A percentile compares a stretch with the other conserved stretches of the same genome.
phyloP scores from a whole-genome alignment of 805 yeast genomes.

The Teunomyces funiuensis region DNA sequence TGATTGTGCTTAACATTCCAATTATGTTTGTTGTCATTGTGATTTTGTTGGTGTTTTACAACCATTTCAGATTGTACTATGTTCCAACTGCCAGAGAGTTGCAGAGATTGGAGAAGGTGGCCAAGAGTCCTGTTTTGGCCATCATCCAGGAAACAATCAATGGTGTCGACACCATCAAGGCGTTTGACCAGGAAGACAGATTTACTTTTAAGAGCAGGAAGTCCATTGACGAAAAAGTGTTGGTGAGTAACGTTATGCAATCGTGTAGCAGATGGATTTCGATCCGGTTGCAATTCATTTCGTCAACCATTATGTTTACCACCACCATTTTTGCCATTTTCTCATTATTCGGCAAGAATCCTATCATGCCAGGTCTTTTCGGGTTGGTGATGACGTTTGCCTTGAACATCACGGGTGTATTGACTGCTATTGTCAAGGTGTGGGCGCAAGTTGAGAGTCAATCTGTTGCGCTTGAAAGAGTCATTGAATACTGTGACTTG shows the following conservation, averaged over 20 bases:
- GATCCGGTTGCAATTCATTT: conserved; percentile 59
- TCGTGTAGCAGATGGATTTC: conserved; percentile 67
- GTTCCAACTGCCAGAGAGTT: conserved; percentile 73
- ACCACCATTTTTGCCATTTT: conserved; percentile 49
- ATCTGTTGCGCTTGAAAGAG: conserved; percentile 67
- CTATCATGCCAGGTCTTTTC: conserved; percentile 57
- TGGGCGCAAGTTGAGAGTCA: conserved; percentile 65
- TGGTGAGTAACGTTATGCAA: conserved; percentile 25
- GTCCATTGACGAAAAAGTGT: conserved; percentile 51
- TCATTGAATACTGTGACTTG: conserved; percentile 68
- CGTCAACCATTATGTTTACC: conserved; percentile 52
- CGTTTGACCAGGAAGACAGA: conserved; percentile 65
- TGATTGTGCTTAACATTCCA: conserved; percentile 58
- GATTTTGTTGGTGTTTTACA: conserved; percentile 53
- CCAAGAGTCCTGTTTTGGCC: conserved; percentile 77
- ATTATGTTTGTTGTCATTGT: conserved; percentile 48
- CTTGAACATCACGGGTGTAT: conserved; percentile 51
- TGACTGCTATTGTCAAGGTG: conserved; percentile 57
- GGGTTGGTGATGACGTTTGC: conserved; percentile 69
- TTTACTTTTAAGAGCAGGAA: conserved; percentile 56
- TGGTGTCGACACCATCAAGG: conserved; percentile 78
- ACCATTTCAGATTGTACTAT: conserved; percentile 70
- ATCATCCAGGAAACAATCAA: conserved; percentile 78
- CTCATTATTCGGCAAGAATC: conserved; percentile 36
- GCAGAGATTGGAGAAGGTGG: conserved; percentile 66